Conservation (phyloP, 192 early-diverging fungal species). For the Anaeromyces robustus region DNA sequence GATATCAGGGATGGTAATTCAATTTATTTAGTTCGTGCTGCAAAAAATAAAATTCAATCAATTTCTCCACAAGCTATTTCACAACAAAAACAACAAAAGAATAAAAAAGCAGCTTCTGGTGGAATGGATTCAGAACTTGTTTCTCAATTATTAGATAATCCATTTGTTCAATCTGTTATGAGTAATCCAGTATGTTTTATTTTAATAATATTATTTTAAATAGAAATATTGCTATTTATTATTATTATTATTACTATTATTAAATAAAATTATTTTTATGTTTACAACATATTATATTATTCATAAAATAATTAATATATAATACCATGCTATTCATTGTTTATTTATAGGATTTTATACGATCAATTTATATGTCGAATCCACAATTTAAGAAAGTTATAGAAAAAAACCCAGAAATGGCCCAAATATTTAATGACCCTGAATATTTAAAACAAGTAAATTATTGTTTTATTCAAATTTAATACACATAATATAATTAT, state of each 20-base stretch:
- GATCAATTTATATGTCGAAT: not conserved
- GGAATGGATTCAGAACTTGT: not conserved
- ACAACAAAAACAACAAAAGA: not conserved
- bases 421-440: not conserved
- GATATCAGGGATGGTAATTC: not conserved
- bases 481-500: no score
- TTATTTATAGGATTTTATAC: not conserved
- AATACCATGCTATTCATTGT: no score
- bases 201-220: no score
- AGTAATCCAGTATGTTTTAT: not conserved
- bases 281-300: no score
- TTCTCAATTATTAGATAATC: not conserved
- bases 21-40: not conserved
- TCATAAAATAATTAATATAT: no score
- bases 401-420: not conserved
- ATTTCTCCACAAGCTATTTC: not conserved
- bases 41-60: not conserved
- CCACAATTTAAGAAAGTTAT: not conserved
- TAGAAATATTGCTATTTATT: no score
- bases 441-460: not conserved
- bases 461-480: not conserved
- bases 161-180: not conserved
- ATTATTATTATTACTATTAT: no score
- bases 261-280: no score
- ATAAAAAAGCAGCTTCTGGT: not conserved